These are phyloP conservation scores for Triticum monococcum DNA, from an alignment of 176 grass and related monocot species.

Conservation along the genomic window DNA sequence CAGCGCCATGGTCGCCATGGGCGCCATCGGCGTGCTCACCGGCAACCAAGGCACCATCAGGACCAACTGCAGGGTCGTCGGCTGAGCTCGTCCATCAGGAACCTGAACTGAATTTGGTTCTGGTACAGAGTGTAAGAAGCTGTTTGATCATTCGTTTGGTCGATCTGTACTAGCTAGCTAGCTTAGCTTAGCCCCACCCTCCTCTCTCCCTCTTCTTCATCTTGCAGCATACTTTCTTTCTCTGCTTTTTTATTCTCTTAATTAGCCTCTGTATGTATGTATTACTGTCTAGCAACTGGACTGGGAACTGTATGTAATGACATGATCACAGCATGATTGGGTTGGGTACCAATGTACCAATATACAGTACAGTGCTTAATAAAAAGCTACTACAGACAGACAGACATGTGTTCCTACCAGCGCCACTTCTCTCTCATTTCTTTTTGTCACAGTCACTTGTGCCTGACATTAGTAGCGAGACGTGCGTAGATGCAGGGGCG, in stretches of 20 bases:
- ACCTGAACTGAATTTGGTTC: not conserved
- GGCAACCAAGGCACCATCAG: conserved; percentile 51
- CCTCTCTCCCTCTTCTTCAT: too few relatives aligned
- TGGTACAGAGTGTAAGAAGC: not conserved
- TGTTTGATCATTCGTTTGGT: not conserved
- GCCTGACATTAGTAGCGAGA: too few relatives aligned
- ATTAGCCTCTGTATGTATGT: not conserved
- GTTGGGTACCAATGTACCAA: not conserved
- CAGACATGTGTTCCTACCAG: not conserved
- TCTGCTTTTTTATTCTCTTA: not conserved
- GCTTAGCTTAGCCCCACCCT: not conserved
- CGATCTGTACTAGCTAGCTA: conserved; percentile 1
- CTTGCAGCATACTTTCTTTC: not conserved
- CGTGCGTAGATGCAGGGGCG: too few relatives aligned
- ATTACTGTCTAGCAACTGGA: not conserved
- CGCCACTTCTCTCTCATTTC: not conserved
- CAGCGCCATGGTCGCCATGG: conserved; percentile 80
- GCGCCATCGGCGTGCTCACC: conserved; percentile 59
- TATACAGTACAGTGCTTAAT: not conserved
- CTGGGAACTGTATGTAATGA: not conserved
- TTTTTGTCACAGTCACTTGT: too few relatives aligned
- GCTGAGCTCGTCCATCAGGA: too few relatives aligned
- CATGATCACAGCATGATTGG: not conserved
- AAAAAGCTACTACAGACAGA: not conserved
- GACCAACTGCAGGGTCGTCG: conserved; percentile 57